These are phyloP conservation scores for Trypanosoma congolense DNA, from an alignment of 208 protist genomes.

Conservation along the genomic window DNA sequence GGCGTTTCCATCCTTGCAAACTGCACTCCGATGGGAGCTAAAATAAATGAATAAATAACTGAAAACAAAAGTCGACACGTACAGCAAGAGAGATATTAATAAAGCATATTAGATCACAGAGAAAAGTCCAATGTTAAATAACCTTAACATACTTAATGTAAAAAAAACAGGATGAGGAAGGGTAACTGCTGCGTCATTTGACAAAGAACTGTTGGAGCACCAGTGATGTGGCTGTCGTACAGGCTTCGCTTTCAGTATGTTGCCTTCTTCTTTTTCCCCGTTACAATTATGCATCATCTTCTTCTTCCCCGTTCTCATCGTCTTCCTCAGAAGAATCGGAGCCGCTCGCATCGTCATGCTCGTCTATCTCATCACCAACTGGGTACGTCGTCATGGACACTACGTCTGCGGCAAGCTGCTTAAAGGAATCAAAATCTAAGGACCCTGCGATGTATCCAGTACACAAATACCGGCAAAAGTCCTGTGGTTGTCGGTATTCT, in stretches of 20 bases:
- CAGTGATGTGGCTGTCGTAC: too few relatives aligned
- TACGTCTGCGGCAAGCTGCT: conserved; percentile 54
- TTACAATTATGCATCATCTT: too few relatives aligned
- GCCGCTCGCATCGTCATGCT: conserved; percentile 5
- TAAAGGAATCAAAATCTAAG: conserved; percentile 67
- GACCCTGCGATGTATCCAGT: conserved; percentile 67
- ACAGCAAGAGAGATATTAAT: neutral
- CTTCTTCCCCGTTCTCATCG: neutral
- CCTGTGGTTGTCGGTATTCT: conserved; percentile 33
- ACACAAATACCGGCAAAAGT: conserved; percentile 42
- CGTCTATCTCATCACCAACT: conserved; percentile 20
- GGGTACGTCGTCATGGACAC: conserved; percentile 42
- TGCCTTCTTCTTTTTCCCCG: too few relatives aligned
- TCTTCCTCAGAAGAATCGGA: conserved; percentile 1
- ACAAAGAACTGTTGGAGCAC: too few relatives aligned
- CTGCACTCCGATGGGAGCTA: too few relatives aligned
- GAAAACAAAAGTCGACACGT: neutral
- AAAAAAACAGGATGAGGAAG: too few relatives aligned
- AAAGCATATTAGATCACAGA: too few relatives aligned
- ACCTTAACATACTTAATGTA: too few relatives aligned
- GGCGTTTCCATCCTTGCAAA: neutral
- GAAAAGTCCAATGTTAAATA: too few relatives aligned
- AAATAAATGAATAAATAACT: neutral
- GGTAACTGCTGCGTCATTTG: too few relatives aligned
- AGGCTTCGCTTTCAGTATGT: too few relatives aligned